Percentiles rank a stretch among this genome's conserved stretches.
Conservation (phyloP, 495 filamentous ascomycete genomes). For the Xylaria palmicola region DNA sequence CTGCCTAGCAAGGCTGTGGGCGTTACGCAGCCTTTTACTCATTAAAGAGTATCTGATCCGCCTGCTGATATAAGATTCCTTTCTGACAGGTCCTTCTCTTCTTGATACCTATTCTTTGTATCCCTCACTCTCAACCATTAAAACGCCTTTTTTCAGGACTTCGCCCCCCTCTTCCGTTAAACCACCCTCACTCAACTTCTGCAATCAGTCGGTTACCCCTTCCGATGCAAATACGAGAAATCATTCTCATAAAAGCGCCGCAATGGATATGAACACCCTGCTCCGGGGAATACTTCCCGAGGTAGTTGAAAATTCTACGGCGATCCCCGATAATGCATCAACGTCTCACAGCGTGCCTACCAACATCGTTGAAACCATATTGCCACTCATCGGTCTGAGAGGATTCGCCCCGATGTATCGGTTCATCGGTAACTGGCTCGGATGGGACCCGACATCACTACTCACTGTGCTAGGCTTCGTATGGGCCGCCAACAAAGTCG, state of each 20-base stretch:
- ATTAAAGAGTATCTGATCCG: neutral
- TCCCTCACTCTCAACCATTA: no score
- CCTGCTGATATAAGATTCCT: neutral
- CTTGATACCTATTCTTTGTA: no score
- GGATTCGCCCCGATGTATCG: constrained; percentile 25
- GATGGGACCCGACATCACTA: constrained; percentile 39
- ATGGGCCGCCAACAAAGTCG: constrained; percentile 40
- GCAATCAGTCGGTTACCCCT: no score
- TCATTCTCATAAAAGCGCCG: neutral
- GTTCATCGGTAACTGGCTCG: constrained; percentile 31
- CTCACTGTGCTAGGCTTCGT: constrained; percentile 34
- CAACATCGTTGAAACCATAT: constrained; percentile 30
- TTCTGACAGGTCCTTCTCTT: neutral
- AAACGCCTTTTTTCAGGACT: no score
- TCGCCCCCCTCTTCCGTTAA: no score
- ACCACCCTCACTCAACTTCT: no score
- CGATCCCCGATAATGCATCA: neutral
- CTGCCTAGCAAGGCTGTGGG: neutral
- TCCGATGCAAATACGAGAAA: no score
- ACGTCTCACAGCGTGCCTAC: neutral
- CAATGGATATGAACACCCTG: constrained; percentile 5
- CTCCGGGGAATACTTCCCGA: neutral
- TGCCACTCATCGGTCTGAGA: constrained; percentile 22
- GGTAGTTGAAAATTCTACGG: constrained; percentile 8
- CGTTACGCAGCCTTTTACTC: neutral